phyloP scores from a whole-genome alignment of 2,329 filamentous ascomycete genomes.

The Pseudogymnoascus sp. region DNA sequence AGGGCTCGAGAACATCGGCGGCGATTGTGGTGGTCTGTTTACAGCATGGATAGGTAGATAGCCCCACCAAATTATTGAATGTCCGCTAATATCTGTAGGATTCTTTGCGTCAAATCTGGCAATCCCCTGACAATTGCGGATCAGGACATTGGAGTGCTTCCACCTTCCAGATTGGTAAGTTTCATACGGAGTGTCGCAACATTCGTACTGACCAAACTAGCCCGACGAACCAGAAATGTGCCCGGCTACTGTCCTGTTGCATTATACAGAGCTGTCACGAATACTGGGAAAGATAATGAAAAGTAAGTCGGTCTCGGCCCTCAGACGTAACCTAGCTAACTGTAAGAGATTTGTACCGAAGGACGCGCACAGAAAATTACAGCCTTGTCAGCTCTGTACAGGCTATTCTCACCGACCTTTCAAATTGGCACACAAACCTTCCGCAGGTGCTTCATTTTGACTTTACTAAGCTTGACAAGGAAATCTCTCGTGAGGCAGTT shows the following conservation, averaged over 20 bases:
- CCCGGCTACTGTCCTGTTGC: constrained; percentile 39
- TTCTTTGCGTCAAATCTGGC: constrained; percentile 45
- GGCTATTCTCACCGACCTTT: constrained; percentile 40
- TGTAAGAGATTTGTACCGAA: constrained; percentile 39
- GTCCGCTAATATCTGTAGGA: constrained; percentile 21
- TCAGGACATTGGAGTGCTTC: constrained; percentile 41
- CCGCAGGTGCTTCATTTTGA: constrained; percentile 41
- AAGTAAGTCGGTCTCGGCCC: constrained; percentile 16
- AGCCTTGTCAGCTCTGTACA: constrained; percentile 42
- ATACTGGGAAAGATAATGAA: constrained; percentile 42
- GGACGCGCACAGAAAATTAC: constrained; percentile 37
- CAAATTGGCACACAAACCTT: constrained; percentile 41
- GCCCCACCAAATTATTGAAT: not conserved
- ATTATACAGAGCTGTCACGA: constrained; percentile 45
- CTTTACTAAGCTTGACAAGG: constrained; percentile 33
- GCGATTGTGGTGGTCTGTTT: constrained; percentile 48
- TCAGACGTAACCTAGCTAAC: not conserved
- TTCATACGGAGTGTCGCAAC: not conserved
- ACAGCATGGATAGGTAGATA: constrained; percentile 40
- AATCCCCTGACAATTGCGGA: constrained; percentile 47
- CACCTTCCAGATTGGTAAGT: constrained; percentile 27
- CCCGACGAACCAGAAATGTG: constrained; percentile 33
- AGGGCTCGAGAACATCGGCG: constrained; percentile 40
- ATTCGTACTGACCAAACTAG: not conserved
- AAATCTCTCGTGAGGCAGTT: constrained; percentile 40